phyloP scores from a whole-genome alignment of 2,329 filamentous ascomycete species.

The Colletotrichum sp. region DNA sequence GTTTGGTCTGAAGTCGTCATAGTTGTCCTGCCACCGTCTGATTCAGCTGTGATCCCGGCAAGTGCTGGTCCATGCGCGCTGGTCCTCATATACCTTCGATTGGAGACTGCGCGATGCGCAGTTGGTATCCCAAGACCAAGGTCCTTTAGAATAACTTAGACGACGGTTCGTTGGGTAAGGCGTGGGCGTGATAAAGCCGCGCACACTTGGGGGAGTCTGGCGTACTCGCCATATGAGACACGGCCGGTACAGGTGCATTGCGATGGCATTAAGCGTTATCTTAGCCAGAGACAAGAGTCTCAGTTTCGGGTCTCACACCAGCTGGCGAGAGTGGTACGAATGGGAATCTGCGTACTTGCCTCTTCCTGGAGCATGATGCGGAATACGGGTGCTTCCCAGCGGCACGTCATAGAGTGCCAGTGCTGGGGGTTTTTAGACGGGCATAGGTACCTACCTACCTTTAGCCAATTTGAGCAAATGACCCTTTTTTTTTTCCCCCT shows the following conservation, averaged over 20 bases:
- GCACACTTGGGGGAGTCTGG: background rate
- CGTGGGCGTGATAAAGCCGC: background rate
- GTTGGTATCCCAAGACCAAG: background rate
- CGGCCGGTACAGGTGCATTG: background rate
- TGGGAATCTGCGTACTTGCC: background rate
- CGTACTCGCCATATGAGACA: background rate
- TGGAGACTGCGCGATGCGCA: background rate
- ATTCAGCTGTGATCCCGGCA: background rate
- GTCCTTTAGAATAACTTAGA: background rate
- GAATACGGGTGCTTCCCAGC: background rate
- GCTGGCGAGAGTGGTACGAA: background rate
- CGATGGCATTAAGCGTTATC: background rate
- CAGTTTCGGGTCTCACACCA: background rate
- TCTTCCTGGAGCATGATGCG: background rate
- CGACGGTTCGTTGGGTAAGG: background rate
- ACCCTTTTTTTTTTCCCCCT: background rate
- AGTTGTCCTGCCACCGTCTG: background rate
- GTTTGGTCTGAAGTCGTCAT: slow-evolving; percentile 8
- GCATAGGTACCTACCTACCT: background rate
- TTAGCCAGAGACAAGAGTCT: background rate
- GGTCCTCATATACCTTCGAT: background rate
- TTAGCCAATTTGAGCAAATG: background rate
- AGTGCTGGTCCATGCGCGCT: background rate
- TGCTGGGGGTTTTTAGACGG: slow-evolving; percentile 11
- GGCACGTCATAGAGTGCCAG: slow-evolving; percentile 15